Percentiles rank a stretch among this genome's conserved stretches.
phyloP scores from a whole-genome alignment of 345 rosid genomes.

The Euclidium syriacum region DNA sequence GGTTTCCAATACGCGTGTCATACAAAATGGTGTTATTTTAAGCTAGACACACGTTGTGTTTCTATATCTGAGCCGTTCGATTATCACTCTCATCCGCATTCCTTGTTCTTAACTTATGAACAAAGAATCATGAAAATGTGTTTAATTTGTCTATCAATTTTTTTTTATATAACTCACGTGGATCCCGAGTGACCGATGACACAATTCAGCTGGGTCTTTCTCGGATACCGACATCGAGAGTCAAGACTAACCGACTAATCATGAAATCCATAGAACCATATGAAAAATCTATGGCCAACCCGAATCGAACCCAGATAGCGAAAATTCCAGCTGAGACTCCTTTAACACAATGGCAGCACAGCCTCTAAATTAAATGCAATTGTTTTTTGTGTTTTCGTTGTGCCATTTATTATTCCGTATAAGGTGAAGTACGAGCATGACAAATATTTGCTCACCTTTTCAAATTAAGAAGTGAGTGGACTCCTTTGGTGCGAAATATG shows the following conservation, averaged over 20 bases:
- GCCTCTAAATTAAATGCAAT: neutral
- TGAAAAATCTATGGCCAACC: no score
- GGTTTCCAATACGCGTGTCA: neutral
- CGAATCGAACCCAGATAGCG: no score
- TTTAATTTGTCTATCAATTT: neutral
- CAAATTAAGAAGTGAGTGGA: neutral
- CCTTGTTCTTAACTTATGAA: neutral
- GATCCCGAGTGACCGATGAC: no score
- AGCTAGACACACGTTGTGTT: neutral
- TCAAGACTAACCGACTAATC: no score
- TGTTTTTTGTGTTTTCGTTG: neutral
- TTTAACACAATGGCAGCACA: no score
- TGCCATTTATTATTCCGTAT: constrained; percentile 7
- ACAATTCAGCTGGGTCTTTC: no score
- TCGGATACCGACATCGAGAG: no score
- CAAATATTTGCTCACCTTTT: neutral
- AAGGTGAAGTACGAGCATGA: neutral
- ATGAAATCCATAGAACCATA: no score
- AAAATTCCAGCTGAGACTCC: no score
- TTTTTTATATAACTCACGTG: no score
- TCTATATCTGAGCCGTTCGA: neutral
- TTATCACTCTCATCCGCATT: neutral
- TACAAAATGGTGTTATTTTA: no score
- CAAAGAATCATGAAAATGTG: neutral
- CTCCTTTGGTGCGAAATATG: neutral